A percentile compares a stretch with the other conserved stretches of the same genome.
Evolutionary conservation across 1,139 yeast species (phyloP).

Genomic region (Lodderomyces beijingensis): DNA sequence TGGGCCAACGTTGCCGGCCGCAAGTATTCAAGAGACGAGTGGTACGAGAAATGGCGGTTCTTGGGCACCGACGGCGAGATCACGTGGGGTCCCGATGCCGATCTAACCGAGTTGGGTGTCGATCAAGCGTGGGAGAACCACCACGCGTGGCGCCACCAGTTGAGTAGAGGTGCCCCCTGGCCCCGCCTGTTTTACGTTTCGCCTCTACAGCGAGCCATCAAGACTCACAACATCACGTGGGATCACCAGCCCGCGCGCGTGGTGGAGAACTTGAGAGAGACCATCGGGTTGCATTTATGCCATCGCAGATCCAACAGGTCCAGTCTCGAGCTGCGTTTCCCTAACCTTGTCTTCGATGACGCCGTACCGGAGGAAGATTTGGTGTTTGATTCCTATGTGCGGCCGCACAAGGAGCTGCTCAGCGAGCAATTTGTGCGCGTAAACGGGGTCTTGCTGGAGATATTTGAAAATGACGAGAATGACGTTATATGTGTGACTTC

Average conservation of each 20-base stretch:
- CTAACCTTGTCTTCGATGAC: conserved; percentile 37
- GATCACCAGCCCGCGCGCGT: conserved; percentile 30
- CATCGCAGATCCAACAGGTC: conserved; percentile 50
- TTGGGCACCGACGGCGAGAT: conserved; percentile 52
- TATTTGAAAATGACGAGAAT: conserved; percentile 43
- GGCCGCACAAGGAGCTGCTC: conserved; percentile 34
- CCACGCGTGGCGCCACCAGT: conserved; percentile 40
- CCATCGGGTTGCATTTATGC: conserved; percentile 64
- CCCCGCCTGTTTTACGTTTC: conserved; percentile 58
- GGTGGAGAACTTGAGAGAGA: conserved; percentile 61
- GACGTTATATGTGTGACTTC: conserved; percentile 49
- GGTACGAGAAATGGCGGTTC: conserved; percentile 60
- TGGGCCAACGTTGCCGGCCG: conserved; percentile 61
- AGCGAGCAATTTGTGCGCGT: conserved; percentile 50
- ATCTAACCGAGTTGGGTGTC: conserved; percentile 54
- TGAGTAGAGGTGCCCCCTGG: conserved; percentile 44
- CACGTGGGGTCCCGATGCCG: conserved; percentile 68
- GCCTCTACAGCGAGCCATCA: conserved; percentile 60
- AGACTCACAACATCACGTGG: conserved; percentile 62
- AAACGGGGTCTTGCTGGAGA: conserved; percentile 42
- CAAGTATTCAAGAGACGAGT: conserved; percentile 51
- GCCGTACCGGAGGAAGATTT: conserved; percentile 48
- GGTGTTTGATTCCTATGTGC: conserved; percentile 32
- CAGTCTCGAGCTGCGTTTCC: conserved; percentile 20
- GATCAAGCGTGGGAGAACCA: conserved; percentile 43